These are phyloP conservation scores for Naganishia antarctica DNA, from an alignment of 768 basidiomycete genomes.

Conservation along the genomic window DNA sequence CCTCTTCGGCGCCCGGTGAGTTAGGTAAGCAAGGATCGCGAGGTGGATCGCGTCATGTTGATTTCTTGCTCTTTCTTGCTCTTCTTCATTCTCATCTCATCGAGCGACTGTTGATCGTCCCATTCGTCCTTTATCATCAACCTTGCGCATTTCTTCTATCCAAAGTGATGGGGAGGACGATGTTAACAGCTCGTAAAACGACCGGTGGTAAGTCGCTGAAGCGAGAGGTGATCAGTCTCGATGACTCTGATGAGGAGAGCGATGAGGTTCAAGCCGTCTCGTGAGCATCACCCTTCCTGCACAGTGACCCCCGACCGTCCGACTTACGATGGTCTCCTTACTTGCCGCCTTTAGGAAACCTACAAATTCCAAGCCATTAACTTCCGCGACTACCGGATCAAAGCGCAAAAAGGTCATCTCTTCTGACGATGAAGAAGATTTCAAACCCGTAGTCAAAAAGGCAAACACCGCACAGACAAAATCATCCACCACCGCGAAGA, in stretches of 20 bases:
- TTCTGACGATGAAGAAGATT: conserved; percentile 23
- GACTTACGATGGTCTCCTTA: neutral
- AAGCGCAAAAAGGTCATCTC: conserved; percentile 27
- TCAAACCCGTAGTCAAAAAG: conserved; percentile 27
- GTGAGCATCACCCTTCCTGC: neutral
- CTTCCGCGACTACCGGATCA: conserved; percentile 6
- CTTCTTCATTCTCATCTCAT: neutral
- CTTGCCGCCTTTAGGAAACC: neutral
- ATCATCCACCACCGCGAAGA: conserved; percentile 21
- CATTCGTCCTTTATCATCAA: too few species aligned
- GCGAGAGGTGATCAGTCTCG: conserved; percentile 13
- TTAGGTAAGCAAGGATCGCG: too few species aligned
- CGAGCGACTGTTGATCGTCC: too few species aligned
- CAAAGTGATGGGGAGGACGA: too few species aligned
- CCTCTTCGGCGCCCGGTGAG: too few species aligned
- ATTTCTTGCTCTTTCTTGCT: neutral
- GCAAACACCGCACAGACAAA: neutral
- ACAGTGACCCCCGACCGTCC: neutral
- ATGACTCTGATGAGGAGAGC: conserved; percentile 8
- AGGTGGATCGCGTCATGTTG: neutral
- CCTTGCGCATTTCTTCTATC: too few species aligned
- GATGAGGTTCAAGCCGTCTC: conserved; percentile 17
- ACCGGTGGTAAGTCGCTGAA: neutral
- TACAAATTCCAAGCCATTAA: neutral
- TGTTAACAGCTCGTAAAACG: conserved; percentile 1